These are phyloP conservation scores for Saccharomycopsis javanensis DNA, from an alignment of 805 yeast species.

Conservation along the genomic window DNA sequence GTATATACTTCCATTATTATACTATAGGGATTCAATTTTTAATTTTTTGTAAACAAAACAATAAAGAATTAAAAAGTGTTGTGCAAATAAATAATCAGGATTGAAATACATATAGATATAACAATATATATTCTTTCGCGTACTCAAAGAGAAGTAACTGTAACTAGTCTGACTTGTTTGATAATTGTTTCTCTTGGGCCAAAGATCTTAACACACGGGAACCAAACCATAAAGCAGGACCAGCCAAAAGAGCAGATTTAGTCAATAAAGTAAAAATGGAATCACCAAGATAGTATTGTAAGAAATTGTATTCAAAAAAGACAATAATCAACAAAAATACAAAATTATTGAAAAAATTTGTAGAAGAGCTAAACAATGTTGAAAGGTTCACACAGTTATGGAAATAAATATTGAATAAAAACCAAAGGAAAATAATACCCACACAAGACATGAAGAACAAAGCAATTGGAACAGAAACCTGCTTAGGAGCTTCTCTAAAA, in stretches of 20 bases:
- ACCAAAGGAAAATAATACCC: constrained; percentile 8
- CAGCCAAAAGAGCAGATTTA: constrained; percentile 37
- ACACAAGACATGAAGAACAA: constrained; percentile 9
- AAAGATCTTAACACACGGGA: constrained; percentile 51
- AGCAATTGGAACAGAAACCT: constrained; percentile 12
- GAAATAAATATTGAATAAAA: constrained; percentile 7
- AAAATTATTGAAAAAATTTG: constrained; percentile 24
- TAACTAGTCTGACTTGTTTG: neutral
- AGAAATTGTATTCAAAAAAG: constrained; percentile 43
- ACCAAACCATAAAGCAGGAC: constrained; percentile 51
- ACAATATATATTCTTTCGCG: neutral
- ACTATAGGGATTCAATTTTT: too few relatives aligned
- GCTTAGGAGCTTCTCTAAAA: constrained; percentile 15
- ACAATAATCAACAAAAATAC: constrained; percentile 40
- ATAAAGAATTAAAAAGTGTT: too few relatives aligned
- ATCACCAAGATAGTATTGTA: constrained; percentile 48
- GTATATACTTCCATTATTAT: too few relatives aligned
- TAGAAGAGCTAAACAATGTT: neutral
- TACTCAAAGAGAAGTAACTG: neutral
- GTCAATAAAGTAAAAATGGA: constrained; percentile 52
- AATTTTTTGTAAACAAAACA: too few relatives aligned
- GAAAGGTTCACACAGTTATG: constrained; percentile 17
- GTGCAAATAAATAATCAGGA: too few relatives aligned
- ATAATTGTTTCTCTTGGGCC: constrained; percentile 19
- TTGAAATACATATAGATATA: too few relatives aligned